These are phyloP conservation scores for Hirsutella thompsonii DNA, from an alignment of 2,329 filamentous ascomycete species.

Conservation along the genomic window DNA sequence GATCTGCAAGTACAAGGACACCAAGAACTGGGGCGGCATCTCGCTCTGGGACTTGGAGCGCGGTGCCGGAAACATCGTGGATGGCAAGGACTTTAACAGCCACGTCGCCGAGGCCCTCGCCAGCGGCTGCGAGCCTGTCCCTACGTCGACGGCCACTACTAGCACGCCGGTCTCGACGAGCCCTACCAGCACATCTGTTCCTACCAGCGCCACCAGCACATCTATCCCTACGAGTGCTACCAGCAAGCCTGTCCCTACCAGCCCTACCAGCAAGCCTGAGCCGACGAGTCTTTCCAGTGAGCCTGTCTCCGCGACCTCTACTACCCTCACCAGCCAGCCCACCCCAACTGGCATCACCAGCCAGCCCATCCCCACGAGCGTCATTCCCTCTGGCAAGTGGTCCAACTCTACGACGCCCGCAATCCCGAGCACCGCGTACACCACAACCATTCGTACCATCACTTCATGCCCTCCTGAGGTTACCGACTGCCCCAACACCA, in stretches of 20 bases:
- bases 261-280: background rate
- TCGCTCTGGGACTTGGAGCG: conserved; percentile 31
- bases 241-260: background rate
- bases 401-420: conserved; percentile 7
- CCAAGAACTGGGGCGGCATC: conserved; percentile 29
- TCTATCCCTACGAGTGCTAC: background rate
- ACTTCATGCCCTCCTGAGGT: background rate
- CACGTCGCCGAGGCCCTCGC: conserved; percentile 22
- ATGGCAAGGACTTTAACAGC: conserved; percentile 23
- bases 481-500: background rate
- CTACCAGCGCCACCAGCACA: background rate
- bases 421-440: conserved; percentile 25
- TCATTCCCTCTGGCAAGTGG: conserved; percentile 1
- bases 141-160: background rate
- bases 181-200: too few relatives aligned
- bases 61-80: conserved; percentile 16
- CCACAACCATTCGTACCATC: conserved; percentile 30
- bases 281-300: background rate
- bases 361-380: background rate
- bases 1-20: conserved; percentile 23
- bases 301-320: background rate
- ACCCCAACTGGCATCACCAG: background rate
- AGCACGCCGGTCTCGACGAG: background rate
- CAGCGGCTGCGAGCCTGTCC: conserved; percentile 17
- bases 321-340: background rate